Evolutionary conservation across 768 basidiomycete genomes (phyloP).

Genomic region (Lactifluus subvellereus): DNA sequence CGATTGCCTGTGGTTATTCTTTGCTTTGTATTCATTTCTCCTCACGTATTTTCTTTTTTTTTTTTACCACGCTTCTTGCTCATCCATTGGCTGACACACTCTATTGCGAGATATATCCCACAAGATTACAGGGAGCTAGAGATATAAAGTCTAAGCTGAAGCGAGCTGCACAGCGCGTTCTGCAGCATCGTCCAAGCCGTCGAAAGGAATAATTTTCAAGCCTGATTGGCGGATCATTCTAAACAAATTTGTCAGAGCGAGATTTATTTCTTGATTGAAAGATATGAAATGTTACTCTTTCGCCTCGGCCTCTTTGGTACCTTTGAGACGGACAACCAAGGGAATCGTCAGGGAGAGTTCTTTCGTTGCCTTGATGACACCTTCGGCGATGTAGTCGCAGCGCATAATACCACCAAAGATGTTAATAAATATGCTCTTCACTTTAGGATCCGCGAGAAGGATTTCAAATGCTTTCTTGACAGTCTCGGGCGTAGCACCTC

Average conservation of each 20-base stretch:
- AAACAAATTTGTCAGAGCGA: conserved; percentile 10
- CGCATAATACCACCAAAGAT: conserved; percentile 99
- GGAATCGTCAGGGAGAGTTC: conserved; percentile 84
- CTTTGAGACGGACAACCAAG: conserved; percentile 90
- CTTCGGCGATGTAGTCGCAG: conserved; percentile 96
- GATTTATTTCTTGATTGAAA: conserved; percentile 11
- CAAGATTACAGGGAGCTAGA: neutral
- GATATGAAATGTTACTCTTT: conserved; percentile 62
- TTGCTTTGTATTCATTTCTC: conserved; percentile 19
- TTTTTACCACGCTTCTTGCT: neutral
- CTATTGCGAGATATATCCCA: conserved; percentile 22
- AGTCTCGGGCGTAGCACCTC: conserved; percentile 97
- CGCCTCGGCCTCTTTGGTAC: conserved; percentile 93
- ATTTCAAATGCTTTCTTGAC: conserved; percentile 99
- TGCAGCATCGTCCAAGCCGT: conserved; percentile 89
- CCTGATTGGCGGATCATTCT: conserved; percentile 94
- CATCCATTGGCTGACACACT: conserved; percentile 3
- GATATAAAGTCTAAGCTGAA: conserved; percentile 26
- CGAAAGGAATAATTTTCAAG: conserved; percentile 88
- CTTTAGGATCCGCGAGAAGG: conserved; percentile 80
- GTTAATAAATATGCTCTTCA: conserved; percentile 99
- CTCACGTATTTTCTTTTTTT: conserved; percentile 3
- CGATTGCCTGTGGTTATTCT: neutral
- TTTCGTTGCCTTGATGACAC: conserved; percentile 96
- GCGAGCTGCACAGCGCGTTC: conserved; percentile 72